Percentiles rank a stretch among this genome's conserved stretches.
Evolutionary conservation across 2,329 filamentous ascomycete species (phyloP).

Genomic region (Pseudogymnoascus sp.): DNA sequence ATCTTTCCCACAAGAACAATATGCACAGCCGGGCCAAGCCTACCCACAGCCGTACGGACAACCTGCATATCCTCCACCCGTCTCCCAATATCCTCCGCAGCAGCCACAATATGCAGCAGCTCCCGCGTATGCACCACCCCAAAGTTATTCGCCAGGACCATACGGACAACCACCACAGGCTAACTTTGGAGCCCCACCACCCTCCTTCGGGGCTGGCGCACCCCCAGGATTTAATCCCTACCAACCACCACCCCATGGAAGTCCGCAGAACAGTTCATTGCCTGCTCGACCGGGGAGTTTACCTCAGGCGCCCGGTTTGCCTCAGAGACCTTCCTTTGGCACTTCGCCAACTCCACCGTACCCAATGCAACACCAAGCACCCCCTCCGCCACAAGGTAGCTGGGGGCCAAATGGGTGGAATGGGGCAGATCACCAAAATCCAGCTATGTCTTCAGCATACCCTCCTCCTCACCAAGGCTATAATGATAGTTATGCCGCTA

Average conservation of each 20-base stretch:
- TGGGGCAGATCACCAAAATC: constrained; percentile 29
- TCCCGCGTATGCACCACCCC: constrained; percentile 27
- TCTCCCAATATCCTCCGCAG: constrained; percentile 26
- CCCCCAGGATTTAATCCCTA: constrained; percentile 38
- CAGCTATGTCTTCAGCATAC: constrained; percentile 34
- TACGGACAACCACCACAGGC: constrained; percentile 25
- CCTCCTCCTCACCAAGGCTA: constrained; percentile 30
- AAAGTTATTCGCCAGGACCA: constrained; percentile 26
- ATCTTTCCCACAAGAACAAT: constrained; percentile 30
- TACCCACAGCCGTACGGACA: constrained; percentile 36
- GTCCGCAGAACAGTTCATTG: constrained; percentile 32
- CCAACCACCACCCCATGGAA: constrained; percentile 37
- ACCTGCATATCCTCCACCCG: constrained; percentile 30
- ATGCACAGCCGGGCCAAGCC: constrained; percentile 32
- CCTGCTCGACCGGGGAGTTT: constrained; percentile 43
- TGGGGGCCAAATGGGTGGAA: constrained; percentile 33
- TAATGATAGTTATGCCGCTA: constrained; percentile 29
- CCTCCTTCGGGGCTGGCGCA: constrained; percentile 35
- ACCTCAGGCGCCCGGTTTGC: constrained; percentile 50
- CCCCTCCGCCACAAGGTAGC: constrained; percentile 25
- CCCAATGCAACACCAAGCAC: constrained; percentile 15
- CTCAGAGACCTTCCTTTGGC: constrained; percentile 53
- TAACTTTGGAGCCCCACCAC: constrained; percentile 24
- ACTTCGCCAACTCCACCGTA: constrained; percentile 32
- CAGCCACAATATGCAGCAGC: constrained; percentile 29